A percentile compares a stretch with the other conserved stretches of the same genome.
phyloP scores from a whole-genome alignment of 2,329 filamentous ascomycete species.

The Fusarium setosum region DNA sequence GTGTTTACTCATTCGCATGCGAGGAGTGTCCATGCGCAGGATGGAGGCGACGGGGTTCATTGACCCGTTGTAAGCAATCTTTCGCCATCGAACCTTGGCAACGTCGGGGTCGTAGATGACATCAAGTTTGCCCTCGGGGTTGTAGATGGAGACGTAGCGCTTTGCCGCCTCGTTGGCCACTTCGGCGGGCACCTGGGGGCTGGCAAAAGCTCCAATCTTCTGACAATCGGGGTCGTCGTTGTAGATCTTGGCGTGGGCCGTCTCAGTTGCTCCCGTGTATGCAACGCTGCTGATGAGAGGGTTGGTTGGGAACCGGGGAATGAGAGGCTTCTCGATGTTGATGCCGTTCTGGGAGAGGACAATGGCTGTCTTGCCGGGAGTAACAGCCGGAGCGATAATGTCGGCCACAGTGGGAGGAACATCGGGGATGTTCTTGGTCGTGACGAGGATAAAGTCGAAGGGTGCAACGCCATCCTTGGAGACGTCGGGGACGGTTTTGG shows the following conservation, averaged over 20 bases:
- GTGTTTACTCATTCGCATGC: constrained; percentile 56
- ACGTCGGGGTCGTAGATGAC: constrained; percentile 56
- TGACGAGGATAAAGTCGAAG: constrained; percentile 65
- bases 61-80: constrained; percentile 62
- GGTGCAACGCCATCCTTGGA: constrained; percentile 5
- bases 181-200: constrained; percentile 44
- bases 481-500: constrained; percentile 58
- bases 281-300: constrained; percentile 64
- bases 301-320: constrained; percentile 61
- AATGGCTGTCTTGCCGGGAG: constrained; percentile 61
- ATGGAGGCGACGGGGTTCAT: constrained; percentile 65
- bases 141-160: constrained; percentile 60
- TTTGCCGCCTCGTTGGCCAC: constrained; percentile 47
- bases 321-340: constrained; percentile 69
- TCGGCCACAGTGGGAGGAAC: constrained; percentile 59
- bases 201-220: constrained; percentile 61
- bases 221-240: constrained; percentile 64
- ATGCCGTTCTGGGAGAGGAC: constrained; percentile 71
- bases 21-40: constrained; percentile 60
- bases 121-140: constrained; percentile 56
- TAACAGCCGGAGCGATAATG: constrained; percentile 63
- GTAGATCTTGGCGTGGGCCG: constrained; percentile 57
- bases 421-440: constrained; percentile 70
- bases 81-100: constrained; percentile 58
- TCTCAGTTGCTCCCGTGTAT: constrained; percentile 63